Base-by-base conservation (phyloP, 129 eudicot species). In the Lactuca sativa region DNA sequence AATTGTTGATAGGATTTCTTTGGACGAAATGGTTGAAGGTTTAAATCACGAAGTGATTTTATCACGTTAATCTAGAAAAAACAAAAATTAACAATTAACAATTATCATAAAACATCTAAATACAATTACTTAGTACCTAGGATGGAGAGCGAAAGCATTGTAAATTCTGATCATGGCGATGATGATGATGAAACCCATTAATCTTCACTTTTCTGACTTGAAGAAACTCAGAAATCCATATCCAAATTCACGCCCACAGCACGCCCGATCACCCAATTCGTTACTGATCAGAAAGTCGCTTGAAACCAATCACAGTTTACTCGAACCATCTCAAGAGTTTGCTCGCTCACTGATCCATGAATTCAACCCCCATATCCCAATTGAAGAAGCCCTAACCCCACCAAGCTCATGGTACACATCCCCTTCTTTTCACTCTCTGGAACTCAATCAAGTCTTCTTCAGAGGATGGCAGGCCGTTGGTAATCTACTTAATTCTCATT, bases 381-480 rank as follows among this genome's bases (percentile, higher is more conserved):
- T 95, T 47, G 76, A 90, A 71, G 85, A 90, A 74, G 97, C 99
- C 51, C 18, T 80, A 6, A 95, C 97, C 52, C 99, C 99, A 60
- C 97, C 99, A 38, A 87, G 91, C 67, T 87, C 91, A 33, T 95
- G 99, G 99, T 95, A 95, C 72, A 77, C 87, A 3, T 66, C 79
- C 71, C 79, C 96, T 55, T 76, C 79, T 58, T 85, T 90, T 67
- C 84, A 77, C 40, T 77, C 88, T 59, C 79, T 78, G 17, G 97
- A 95, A 77, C 79, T 87, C 56, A 59, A 82, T 65, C 93, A 74
- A 62, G 84, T 95, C 69, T 95, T 95, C 83, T 86, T 77, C 81
- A 80, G 57, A 56, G 99, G 99, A 59, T 95, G 99, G 99, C 91
- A 87, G 62, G 84, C 92, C 12, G 91, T 90, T 34, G 99, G 97